These are phyloP conservation scores for Amorphotheca resinae DNA, from an alignment of 495 filamentous ascomycete species.

Conservation along the genomic window DNA sequence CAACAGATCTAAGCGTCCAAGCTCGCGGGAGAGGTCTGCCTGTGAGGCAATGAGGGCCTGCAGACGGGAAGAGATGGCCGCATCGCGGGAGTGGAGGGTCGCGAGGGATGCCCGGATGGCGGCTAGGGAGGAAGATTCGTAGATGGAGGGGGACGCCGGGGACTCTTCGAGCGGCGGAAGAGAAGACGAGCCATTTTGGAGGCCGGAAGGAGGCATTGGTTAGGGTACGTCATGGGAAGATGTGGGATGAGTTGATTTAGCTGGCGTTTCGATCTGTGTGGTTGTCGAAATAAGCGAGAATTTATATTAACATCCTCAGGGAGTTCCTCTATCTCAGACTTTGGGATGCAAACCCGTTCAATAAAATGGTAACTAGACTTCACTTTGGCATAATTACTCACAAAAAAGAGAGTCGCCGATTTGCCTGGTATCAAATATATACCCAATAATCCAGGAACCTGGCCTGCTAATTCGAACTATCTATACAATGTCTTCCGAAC, in stretches of 20 bases:
- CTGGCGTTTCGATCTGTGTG: background rate
- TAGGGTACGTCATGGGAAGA: constrained; percentile 14
- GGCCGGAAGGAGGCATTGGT: constrained; percentile 22
- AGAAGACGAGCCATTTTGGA: constrained; percentile 16
- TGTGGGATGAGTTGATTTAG: background rate
- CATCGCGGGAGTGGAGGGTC: constrained; percentile 62
- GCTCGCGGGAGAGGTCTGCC: constrained; percentile 67
- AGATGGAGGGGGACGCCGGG: constrained; percentile 33
- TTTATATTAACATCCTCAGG: background rate
- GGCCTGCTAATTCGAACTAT: too few relatives aligned
- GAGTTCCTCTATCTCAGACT: too few relatives aligned
- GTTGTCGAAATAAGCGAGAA: constrained; percentile 2
- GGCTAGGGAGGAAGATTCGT: constrained; percentile 56
- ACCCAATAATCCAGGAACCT: too few relatives aligned
- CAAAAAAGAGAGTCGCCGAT: too few relatives aligned
- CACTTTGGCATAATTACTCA: too few relatives aligned
- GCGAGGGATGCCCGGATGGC: constrained; percentile 69
- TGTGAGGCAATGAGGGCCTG: constrained; percentile 64
- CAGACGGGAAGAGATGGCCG: constrained; percentile 59
- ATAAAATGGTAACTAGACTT: too few relatives aligned
- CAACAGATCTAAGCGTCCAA: constrained; percentile 79
- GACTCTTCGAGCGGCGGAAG: background rate
- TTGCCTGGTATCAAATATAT: too few relatives aligned
- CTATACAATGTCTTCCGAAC: too few relatives aligned
- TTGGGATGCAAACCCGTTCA: too few relatives aligned